Evolutionary conservation across 116 monocot species (phyloP).

Genomic region (Phalaenopsis hybrid): DNA sequence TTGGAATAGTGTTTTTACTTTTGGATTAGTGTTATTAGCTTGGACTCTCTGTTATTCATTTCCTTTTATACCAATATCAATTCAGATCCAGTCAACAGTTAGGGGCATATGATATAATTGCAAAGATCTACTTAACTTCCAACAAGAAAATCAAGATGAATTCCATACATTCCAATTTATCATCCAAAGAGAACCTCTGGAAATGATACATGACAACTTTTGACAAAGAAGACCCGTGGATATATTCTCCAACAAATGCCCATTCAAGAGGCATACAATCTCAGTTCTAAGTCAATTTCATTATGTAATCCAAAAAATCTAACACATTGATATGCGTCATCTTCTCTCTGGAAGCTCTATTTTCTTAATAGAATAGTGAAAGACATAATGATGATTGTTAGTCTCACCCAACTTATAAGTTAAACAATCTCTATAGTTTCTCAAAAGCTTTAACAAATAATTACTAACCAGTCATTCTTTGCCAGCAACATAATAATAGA

Average conservation of each 20-base stretch:
- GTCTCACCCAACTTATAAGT: too few species aligned
- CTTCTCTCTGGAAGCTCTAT: not conserved
- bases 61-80: not conserved
- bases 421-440: not conserved
- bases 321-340: not conserved
- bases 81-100: not conserved
- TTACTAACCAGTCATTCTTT: conserved; percentile 70
- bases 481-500: conserved; percentile 78
- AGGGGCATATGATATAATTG: not conserved
- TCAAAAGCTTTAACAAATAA: not conserved
- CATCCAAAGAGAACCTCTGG: not conserved
- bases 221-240: not conserved
- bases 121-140: not conserved
- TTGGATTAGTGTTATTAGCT: too few species aligned
- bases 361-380: not conserved
- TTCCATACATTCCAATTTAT: not conserved
- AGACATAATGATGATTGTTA: not conserved
- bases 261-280: not conserved
- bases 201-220: not conserved
- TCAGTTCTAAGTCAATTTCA: not conserved
- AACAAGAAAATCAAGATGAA: not conserved
- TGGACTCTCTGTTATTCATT: too few species aligned
- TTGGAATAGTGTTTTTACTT: too few species aligned
- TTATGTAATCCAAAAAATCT: not conserved
- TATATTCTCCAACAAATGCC: not conserved